Evolutionary conservation across 2,329 filamentous ascomycete genomes (phyloP), one percentile per base, ranked within the genome.

Genomic region (Dryadomyces sulphureus): DNA sequence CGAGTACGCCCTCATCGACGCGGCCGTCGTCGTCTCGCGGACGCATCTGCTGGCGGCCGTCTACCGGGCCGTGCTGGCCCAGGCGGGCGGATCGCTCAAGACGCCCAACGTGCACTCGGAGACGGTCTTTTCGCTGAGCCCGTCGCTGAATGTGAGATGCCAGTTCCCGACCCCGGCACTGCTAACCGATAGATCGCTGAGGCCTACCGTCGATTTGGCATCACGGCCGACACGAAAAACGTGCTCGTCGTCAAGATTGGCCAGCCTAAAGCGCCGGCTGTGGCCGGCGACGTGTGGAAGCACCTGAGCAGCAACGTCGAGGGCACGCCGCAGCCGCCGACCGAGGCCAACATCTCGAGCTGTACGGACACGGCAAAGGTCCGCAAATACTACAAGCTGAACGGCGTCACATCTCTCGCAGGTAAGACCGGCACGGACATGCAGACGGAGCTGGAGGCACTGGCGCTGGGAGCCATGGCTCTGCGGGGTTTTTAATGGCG

Each of bases 1-100:
- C 56, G 88, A 96, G 63, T 96, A 96, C 68, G 88, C 89, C 30
- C 84, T 98, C 54, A 75, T 98, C 41, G 90, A 98, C 64, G 88
- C 88, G 19, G 78, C 76, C 40, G 76, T 84, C 60, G 81, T 93
- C 48, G 61, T 88, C 21, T 88, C 85, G 1, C 72, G 79, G 27
- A 65, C 71, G 6, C 88, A 94, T 54, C 66, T 87, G 39, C 71
- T 92, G 21, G 77, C 84, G 1, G 84, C 86, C 21, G 72, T 81
- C 24, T 90, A 85, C 65, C 77, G 81, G 57, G 84, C 88, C n/a
- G 67, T 88, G 52, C 81, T 79, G 49, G 73, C 79, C 53, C 70
- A 77, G 49, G 59, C 76, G 4, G 74, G 74, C 51, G 38, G 35
- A 6, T 68, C 73, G 21, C 66, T 90, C 47, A 84, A 81, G 60